These are phyloP conservation scores for Nemania serpens DNA, from an alignment of 2,329 filamentous ascomycete genomes.

Conservation along the genomic window DNA sequence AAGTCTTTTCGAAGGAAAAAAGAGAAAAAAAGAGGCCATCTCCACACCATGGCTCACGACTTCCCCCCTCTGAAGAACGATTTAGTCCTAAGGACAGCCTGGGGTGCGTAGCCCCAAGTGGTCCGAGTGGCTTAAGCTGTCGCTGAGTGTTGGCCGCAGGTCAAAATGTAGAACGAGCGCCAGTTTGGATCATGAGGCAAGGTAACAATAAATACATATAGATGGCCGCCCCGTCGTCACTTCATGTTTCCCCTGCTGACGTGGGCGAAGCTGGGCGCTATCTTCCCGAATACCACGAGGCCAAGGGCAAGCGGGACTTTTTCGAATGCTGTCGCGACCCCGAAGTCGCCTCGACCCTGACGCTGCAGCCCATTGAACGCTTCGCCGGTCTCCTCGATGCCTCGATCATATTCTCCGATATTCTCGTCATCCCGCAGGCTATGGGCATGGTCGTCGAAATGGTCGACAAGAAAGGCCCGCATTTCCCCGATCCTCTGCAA, in stretches of 20 bases:
- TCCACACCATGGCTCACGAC: constrained; percentile 64
- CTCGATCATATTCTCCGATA: constrained; percentile 98
- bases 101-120: constrained; percentile 63
- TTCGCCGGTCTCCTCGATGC: constrained; percentile 90
- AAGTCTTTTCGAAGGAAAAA: neutral
- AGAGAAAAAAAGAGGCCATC: too few species aligned
- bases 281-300: constrained; percentile 96
- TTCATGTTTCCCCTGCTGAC: constrained; percentile 6
- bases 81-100: constrained; percentile 84
- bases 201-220: constrained; percentile 56
- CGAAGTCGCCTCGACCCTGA: constrained; percentile 90
- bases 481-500: constrained; percentile 84
- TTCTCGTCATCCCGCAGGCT: constrained; percentile 95
- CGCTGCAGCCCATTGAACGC: constrained; percentile 91
- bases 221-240: too few species aligned
- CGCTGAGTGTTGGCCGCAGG: constrained; percentile 56
- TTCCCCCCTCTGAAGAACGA: constrained; percentile 93
- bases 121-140: constrained; percentile 25
- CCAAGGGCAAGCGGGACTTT: constrained; percentile 89
- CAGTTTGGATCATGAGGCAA: constrained; percentile 99
- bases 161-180: constrained; percentile 87
- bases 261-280: constrained; percentile 79
- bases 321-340: constrained; percentile 96
- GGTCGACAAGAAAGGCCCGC: constrained; percentile 95
- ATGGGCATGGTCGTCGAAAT: constrained; percentile 99